Percentiles rank a stretch among this genome's conserved stretches.
Conservation (phyloP, 768 basidiomycete genomes). For the Lactifluus echinatus region DNA sequence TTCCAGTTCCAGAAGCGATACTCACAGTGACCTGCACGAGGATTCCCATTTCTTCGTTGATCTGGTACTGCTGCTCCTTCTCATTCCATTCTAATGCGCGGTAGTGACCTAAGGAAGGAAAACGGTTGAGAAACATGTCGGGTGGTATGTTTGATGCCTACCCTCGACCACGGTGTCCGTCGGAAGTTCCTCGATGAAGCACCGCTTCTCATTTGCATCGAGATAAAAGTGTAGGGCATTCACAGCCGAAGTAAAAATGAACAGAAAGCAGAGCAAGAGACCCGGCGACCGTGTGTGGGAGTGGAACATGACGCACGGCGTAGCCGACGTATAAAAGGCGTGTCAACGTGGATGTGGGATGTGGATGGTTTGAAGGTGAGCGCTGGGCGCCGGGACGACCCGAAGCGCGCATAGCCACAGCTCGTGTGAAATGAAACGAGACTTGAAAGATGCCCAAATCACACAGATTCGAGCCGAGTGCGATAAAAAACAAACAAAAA, state of each 20-base stretch:
- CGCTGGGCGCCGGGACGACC: not conserved
- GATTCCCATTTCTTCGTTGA: slow-evolving; percentile 76
- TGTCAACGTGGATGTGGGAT: not conserved
- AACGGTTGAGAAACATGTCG: not conserved
- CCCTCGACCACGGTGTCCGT: slow-evolving; percentile 94
- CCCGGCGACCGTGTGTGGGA: slow-evolving; percentile 17
- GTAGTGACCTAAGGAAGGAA: slow-evolving; percentile 63
- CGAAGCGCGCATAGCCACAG: too few relatives aligned
- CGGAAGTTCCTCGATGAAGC: slow-evolving; percentile 95
- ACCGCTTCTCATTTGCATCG: slow-evolving; percentile 86
- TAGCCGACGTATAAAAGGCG: not conserved
- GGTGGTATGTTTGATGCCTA: slow-evolving; percentile 27
- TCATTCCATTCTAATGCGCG: slow-evolving; percentile 89
- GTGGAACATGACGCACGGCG: slow-evolving; percentile 3
- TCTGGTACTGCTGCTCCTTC: slow-evolving; percentile 49
- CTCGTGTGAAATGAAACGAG: too few relatives aligned
- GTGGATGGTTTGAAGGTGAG: not conserved
- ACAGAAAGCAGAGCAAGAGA: slow-evolving; percentile 30
- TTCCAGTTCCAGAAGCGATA: slow-evolving; percentile 14
- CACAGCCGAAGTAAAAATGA: slow-evolving; percentile 36
- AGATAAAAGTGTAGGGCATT: slow-evolving; percentile 95
- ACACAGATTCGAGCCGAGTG: slow-evolving; percentile 49
- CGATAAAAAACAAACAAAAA: slow-evolving; percentile 84
- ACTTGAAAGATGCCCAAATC: slow-evolving; percentile 54
- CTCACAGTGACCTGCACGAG: slow-evolving; percentile 84